Conservation (phyloP, 768 basidiomycete species). For the Kwoniella botswanensis region DNA sequence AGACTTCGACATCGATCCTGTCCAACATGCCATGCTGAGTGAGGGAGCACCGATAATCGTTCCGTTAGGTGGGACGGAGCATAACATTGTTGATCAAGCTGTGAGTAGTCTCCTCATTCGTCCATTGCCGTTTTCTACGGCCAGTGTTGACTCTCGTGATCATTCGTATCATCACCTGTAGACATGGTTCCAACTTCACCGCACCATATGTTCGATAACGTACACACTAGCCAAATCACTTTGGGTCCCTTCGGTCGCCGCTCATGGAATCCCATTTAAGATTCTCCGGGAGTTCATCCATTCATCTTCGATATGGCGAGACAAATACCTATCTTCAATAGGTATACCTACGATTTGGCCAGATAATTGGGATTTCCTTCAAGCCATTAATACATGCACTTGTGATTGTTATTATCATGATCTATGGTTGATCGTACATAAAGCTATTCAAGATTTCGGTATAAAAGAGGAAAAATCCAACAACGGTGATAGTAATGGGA, state of each 20-base stretch:
- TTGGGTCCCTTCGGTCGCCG: constrained; percentile 77
- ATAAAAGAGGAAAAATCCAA: constrained; percentile 67
- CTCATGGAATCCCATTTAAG: constrained; percentile 75
- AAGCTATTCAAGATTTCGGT: constrained; percentile 82
- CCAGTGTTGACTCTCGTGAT: too few relatives aligned
- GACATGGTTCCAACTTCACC: constrained; percentile 58
- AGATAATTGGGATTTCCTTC: constrained; percentile 87
- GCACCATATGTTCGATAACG: constrained; percentile 78
- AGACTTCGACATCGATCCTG: constrained; percentile 6
- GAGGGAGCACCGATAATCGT: constrained; percentile 1
- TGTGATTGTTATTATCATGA: constrained; percentile 72
- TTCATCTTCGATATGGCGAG: constrained; percentile 73
- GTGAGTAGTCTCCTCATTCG: background rate
- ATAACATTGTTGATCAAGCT: constrained; percentile 11
- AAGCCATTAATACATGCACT: constrained; percentile 68
- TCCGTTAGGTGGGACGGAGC: constrained; percentile 7
- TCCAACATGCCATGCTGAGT: constrained; percentile 5
- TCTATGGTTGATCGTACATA: constrained; percentile 85
- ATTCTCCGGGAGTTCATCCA: constrained; percentile 66
- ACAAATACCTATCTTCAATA: constrained; percentile 73
- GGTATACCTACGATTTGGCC: constrained; percentile 86
- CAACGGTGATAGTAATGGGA: constrained; percentile 60
- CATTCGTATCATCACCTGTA: constrained; percentile 39
- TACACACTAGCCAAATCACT: constrained; percentile 79
- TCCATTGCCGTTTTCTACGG: background rate